Conservation (phyloP, 108 stramenopile genomes). For the Epipyxis sp. region DNA sequence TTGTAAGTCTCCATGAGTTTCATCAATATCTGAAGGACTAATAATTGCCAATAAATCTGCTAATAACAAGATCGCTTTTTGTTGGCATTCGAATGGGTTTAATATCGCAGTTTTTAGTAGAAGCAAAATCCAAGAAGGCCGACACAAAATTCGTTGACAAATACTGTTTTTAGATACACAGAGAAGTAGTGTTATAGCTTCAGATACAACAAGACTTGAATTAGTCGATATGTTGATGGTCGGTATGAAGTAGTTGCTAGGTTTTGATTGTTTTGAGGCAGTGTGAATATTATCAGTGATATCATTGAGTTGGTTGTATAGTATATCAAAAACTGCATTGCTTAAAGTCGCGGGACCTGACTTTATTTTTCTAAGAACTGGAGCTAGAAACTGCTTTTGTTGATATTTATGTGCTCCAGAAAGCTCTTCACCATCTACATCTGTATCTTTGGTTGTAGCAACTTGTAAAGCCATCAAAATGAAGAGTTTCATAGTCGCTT, state of each 20-base stretch:
- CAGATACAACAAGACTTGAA: background rate
- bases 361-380: background rate
- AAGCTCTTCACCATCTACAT: background rate
- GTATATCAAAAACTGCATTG: conserved; percentile 28
- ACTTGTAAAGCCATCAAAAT: background rate
- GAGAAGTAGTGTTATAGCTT: background rate
- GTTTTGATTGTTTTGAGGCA: background rate
- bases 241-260: too few relatives aligned
- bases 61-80: background rate
- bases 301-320: background rate
- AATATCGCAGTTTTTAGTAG: background rate
- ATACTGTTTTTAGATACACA: background rate
- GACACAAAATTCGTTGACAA: background rate
- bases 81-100: background rate
- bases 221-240: background rate
- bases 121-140: background rate
- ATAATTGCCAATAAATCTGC: background rate
- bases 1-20: too few relatives aligned
- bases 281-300: background rate
- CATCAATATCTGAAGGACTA: too few relatives aligned
- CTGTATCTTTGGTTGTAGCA: background rate
- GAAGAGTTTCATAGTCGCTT: background rate
- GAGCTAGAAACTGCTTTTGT: background rate
- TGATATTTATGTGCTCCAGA: background rate
- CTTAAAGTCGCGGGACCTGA: conserved; percentile 26